Base-by-base conservation (phyloP, 306 rosid species). In the Cyamopsis tetragonoloba region DNA sequence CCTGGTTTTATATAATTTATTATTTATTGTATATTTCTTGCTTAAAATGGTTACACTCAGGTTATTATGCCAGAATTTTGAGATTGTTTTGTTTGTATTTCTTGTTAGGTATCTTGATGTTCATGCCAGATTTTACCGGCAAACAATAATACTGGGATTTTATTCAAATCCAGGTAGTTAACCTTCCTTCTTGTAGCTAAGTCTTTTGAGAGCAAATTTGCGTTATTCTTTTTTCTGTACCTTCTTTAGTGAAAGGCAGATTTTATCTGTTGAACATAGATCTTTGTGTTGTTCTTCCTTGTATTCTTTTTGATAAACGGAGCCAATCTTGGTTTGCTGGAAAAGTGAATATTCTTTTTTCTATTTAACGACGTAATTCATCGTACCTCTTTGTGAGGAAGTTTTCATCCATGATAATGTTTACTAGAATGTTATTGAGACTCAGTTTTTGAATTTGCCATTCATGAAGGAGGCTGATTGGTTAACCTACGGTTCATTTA, bases 41-140 rank as follows among this genome's bases (percentile, higher is more conserved):
- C 51, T 31, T 43, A 68, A 62, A 69, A 34, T 62, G 61, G 49
- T 14, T 38, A 27, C 47, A 56, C 18, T 70, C 43, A 17, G 38
- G 50, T 55, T 64, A 32, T 57, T 64, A 17, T 14, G 1, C 73
- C 24, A 15, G 56, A 37, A 58, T 32, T 48, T 17, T 77, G 43
- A 48, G 59, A 37, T 68, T 19, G 15, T 17, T 63, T 31, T 57
- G 15, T 53, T 30, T 77, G 12, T 65, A 55, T 82, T 79, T 28
- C 51, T 68, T 75, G 62, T 44, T 65, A 92, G 98, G 98, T 82
- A 84, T 74, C 84, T 84, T 54, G 89, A 92, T 72, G 88, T 82
- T 51, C 38, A 76, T 69, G 95, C 98, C 17, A 84, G 74, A 77
- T 81, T 81, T 62, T 92, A 86, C 38, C 84, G 96, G 88, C 98